phyloP scores from a whole-genome alignment of 306 rosid genomes.

The Ochetophila trinervis region DNA sequence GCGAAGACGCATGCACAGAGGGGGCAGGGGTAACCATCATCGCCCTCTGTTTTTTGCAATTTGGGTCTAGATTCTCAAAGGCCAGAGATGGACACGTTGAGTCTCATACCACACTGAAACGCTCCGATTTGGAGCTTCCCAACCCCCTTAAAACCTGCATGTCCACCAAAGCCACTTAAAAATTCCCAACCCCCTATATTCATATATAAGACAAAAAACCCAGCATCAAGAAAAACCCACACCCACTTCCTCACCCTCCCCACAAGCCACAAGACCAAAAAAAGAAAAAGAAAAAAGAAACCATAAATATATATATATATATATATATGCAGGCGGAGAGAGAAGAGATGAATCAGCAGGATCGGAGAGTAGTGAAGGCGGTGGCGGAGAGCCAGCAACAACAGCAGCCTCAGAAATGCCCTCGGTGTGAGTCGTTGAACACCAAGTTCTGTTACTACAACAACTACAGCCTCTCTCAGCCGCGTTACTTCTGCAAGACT shows the following conservation, averaged over 20 bases:
- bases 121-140: constrained; percentile 11
- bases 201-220: constrained; percentile 16
- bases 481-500: constrained; percentile 55
- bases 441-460: constrained; percentile 71
- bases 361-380: neutral
- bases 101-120: constrained; percentile 21
- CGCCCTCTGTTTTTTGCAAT: constrained; percentile 41
- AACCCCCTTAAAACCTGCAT: constrained; percentile 19
- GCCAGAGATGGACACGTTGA: constrained; percentile 39
- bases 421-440: constrained; percentile 55
- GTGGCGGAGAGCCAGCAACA: constrained; percentile 15
- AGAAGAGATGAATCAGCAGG: neutral
- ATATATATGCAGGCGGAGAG: neutral
- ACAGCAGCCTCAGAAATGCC: constrained; percentile 45
- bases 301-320: too few species aligned
- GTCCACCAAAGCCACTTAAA: too few species aligned
- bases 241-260: constrained; percentile 1
- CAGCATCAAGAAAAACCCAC: constrained; percentile 4
- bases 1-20: constrained; percentile 30
- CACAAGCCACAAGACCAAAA: neutral
- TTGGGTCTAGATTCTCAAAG: constrained; percentile 29
- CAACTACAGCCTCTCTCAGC: constrained; percentile 63
- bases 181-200: neutral
- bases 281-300: neutral
- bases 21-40: constrained; percentile 3